Conservation (phyloP, 768 basidiomycete genomes). For the Suillus luteus region DNA sequence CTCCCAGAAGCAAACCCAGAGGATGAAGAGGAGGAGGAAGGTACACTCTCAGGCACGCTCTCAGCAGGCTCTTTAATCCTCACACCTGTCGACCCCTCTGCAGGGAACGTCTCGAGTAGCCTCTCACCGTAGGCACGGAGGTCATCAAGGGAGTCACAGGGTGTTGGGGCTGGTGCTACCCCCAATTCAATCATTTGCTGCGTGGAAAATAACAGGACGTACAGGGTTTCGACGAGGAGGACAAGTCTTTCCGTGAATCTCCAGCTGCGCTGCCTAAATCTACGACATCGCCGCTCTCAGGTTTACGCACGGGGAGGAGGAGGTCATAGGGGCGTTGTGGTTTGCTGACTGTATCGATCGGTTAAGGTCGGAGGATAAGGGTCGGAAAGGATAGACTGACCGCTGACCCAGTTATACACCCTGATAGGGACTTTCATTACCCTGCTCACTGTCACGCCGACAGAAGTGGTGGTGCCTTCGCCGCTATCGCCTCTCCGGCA, state of each 20-base stretch:
- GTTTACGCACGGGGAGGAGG: conserved; percentile 69
- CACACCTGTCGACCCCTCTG: conserved; percentile 28
- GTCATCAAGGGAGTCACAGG: conserved; percentile 42
- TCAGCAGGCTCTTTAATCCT: conserved; percentile 31
- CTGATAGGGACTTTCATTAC: conserved; percentile 92
- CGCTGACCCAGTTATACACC: conserved; percentile 83
- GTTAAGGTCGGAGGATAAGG: conserved; percentile 1
- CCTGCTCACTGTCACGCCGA: conserved; percentile 58
- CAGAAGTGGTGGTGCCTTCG: conserved; percentile 30
- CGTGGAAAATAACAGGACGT: conserved; percentile 12
- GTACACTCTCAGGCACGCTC: conserved; percentile 22
- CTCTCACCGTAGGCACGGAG: conserved; percentile 54
- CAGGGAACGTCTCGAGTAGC: conserved; percentile 49
- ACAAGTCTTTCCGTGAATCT: background rate
- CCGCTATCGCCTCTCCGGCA: conserved; percentile 58
- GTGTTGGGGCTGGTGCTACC: conserved; percentile 8
- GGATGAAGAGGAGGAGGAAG: background rate
- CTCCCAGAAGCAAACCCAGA: background rate
- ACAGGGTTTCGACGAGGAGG: conserved; percentile 14
- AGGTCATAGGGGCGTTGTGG: conserved; percentile 75
- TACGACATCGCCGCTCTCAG: background rate
- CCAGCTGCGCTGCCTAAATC: background rate
- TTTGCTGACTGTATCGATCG: conserved; percentile 44
- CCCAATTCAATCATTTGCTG: conserved; percentile 6
- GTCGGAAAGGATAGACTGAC: conserved; percentile 42